Conservation (phyloP, 495 filamentous ascomycete species). For the Neurospora pannonica region DNA sequence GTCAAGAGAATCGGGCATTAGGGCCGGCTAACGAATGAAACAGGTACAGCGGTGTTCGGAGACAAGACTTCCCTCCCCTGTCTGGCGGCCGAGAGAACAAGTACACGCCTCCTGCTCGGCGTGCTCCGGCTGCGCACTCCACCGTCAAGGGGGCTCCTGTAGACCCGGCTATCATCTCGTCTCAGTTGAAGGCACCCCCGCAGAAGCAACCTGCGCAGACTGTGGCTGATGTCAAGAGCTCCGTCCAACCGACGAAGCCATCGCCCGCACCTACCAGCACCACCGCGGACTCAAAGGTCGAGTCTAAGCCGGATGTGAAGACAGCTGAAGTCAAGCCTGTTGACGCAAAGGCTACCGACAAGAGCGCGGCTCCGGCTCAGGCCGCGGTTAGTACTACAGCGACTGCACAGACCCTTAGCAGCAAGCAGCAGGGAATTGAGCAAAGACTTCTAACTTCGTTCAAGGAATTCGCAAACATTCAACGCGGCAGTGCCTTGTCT, state of each 20-base stretch:
- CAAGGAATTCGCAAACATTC: slow-evolving; percentile 59
- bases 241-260: not conserved
- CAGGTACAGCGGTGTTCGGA: slow-evolving; percentile 86
- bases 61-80: slow-evolving; percentile 63
- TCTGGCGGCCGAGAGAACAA: slow-evolving; percentile 49
- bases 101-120: slow-evolving; percentile 81
- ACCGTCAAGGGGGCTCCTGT: slow-evolving; percentile 65
- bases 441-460: slow-evolving; percentile 68
- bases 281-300: slow-evolving; percentile 5
- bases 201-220: slow-evolving; percentile 38
- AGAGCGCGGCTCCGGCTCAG: slow-evolving; percentile 13
- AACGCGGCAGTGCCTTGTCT: slow-evolving; percentile 57
- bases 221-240: slow-evolving; percentile 29
- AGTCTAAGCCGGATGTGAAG: slow-evolving; percentile 5
- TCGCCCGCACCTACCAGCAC: slow-evolving; percentile 13
- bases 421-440: slow-evolving; percentile 42
- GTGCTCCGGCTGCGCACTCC: slow-evolving; percentile 63
- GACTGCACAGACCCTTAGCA: slow-evolving; percentile 25
- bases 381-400: slow-evolving; percentile 52
- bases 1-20: not conserved
- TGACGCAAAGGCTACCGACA: slow-evolving; percentile 24
- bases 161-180: slow-evolving; percentile 75
- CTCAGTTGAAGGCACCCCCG: slow-evolving; percentile 47
- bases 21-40: slow-evolving; percentile 16
- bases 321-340: slow-evolving; percentile 19